Evolutionary conservation across 1,284 basidiomycete genomes (phyloP).

Genomic region (Marasmius tenuissimus): DNA sequence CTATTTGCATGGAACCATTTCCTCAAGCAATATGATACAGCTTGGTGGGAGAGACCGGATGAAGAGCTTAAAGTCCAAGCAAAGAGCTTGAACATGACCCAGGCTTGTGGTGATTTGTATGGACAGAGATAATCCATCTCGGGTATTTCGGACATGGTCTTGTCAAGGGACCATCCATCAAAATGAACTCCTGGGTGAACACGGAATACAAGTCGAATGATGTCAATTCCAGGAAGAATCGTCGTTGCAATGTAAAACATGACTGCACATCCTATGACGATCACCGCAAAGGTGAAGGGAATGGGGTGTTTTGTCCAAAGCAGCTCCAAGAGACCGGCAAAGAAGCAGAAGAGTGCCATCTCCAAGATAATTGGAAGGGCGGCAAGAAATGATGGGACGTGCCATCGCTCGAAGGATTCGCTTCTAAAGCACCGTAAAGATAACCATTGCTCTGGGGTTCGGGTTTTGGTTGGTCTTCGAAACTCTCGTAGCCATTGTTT

Average conservation of each 20-base stretch:
- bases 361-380: constrained; percentile 6
- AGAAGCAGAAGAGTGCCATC: constrained; percentile 3
- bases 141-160: not conserved
- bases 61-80: not conserved
- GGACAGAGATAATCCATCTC: not conserved
- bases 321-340: constrained; percentile 3
- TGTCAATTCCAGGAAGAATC: not conserved
- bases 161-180: not conserved
- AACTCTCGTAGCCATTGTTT: constrained; percentile 12
- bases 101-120: constrained; percentile 1
- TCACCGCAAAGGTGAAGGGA: not conserved
- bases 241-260: constrained; percentile 1
- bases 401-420: not conserved
- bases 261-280: not conserved
- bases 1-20: too few relatives aligned
- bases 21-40: too few relatives aligned
- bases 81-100: not conserved
- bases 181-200: not conserved
- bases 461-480: not conserved
- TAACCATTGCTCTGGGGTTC: not conserved
- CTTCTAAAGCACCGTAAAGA: constrained; percentile 5
- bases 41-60: too few relatives aligned
- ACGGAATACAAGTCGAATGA: not conserved
- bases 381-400: not conserved
- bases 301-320: not conserved